These are phyloP conservation scores for Fusarium sp. DNA, from an alignment of 2,329 filamentous ascomycete genomes.

Conservation along the genomic window DNA sequence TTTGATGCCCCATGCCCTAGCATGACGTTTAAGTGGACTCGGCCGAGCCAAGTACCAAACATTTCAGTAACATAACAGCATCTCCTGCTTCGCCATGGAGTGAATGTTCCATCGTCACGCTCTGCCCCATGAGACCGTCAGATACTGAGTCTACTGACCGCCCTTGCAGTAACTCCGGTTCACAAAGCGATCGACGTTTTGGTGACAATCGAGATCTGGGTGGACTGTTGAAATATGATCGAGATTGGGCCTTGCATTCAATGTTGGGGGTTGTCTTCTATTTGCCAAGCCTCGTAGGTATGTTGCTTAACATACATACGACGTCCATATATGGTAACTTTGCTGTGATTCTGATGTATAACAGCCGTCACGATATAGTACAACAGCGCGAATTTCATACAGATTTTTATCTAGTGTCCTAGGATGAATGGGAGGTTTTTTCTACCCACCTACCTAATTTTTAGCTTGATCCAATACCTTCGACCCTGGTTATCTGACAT, in stretches of 20 bases:
- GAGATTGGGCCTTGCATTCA: slow-evolving; percentile 21
- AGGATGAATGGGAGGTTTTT: not conserved
- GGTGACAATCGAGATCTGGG: slow-evolving; percentile 28
- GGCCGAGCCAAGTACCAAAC: slow-evolving; percentile 16
- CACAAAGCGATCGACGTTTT: slow-evolving; percentile 24
- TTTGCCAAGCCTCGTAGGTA: slow-evolving; percentile 16
- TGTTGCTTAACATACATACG: not conserved
- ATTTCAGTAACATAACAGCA: slow-evolving; percentile 12
- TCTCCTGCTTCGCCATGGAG: not conserved
- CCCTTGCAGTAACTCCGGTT: slow-evolving; percentile 2
- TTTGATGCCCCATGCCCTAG: slow-evolving; percentile 23
- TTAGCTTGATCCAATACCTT: not conserved
- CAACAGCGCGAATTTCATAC: not conserved
- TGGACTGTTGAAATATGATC: slow-evolving; percentile 15
- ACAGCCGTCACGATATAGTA: not conserved
- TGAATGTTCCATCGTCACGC: not conserved
- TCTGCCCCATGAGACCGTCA: slow-evolving; percentile 1
- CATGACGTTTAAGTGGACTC: slow-evolving; percentile 32
- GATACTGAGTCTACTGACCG: not conserved
- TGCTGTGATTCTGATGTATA: slow-evolving; percentile 23
- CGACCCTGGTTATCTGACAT: not conserved
- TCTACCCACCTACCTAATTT: not conserved
- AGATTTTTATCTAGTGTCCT: not conserved
- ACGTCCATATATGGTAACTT: slow-evolving; percentile 13
- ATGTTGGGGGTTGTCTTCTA: not conserved